Percentiles rank a stretch among this genome's conserved stretches.
Evolutionary conservation across 495 filamentous ascomycete species (phyloP).

Genomic region (Penicillium turbatum): DNA sequence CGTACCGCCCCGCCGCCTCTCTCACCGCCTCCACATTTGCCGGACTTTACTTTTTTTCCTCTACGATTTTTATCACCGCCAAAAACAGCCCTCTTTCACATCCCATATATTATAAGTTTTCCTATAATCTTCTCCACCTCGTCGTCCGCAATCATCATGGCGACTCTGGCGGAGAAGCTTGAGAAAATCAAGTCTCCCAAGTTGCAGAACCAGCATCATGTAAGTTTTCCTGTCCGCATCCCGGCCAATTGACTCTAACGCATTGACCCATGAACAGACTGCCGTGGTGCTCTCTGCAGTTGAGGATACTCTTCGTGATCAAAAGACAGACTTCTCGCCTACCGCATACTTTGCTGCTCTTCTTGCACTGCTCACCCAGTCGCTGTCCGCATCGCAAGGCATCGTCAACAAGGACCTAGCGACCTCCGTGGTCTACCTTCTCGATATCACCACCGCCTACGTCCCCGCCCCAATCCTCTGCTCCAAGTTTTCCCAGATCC

Average conservation of each 20-base stretch:
- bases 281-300: slow-evolving; percentile 83
- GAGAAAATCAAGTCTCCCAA: slow-evolving; percentile 95
- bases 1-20: neutral
- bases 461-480: slow-evolving; percentile 80
- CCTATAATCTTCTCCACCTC: slow-evolving; percentile 20
- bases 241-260: slow-evolving; percentile 5
- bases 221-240: slow-evolving; percentile 37
- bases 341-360: slow-evolving; percentile 96
- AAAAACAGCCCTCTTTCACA: slow-evolving; percentile 7
- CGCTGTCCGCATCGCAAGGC: slow-evolving; percentile 55
- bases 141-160: slow-evolving; percentile 40
- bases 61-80: slow-evolving; percentile 10
- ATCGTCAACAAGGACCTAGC: slow-evolving; percentile 79
- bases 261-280: slow-evolving; percentile 52
- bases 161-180: slow-evolving; percentile 84
- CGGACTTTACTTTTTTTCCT: slow-evolving; percentile 9
- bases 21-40: slow-evolving; percentile 5
- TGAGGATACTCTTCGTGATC: slow-evolving; percentile 84
- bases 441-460: slow-evolving; percentile 81
- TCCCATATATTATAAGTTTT: neutral
- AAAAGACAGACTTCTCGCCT: slow-evolving; percentile 73
- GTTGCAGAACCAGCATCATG: slow-evolving; percentile 91
- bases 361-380: slow-evolving; percentile 79
- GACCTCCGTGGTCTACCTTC: slow-evolving; percentile 87
- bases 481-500: slow-evolving; percentile 89